These are phyloP conservation scores for Sarcomyxa edulis DNA, from an alignment of 768 basidiomycete species.

Conservation along the genomic window DNA sequence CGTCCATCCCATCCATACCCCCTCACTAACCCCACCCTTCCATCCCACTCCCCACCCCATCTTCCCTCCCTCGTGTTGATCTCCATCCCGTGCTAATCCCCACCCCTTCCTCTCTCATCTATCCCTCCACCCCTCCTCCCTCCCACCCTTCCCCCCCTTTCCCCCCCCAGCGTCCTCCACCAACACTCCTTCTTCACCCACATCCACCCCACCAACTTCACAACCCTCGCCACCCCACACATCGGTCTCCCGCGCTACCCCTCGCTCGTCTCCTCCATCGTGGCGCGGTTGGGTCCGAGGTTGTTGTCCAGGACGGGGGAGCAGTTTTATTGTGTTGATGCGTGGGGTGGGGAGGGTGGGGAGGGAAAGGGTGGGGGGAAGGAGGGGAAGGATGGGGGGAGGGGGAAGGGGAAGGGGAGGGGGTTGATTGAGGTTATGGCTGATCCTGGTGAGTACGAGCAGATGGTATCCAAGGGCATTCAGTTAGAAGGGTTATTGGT, in stretches of 20 bases:
- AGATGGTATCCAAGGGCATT: not conserved
- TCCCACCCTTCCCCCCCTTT: not conserved
- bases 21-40: too few relatives aligned
- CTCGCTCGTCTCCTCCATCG: conserved; percentile 50
- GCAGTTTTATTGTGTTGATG: conserved; percentile 71
- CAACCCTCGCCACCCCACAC: conserved; percentile 80
- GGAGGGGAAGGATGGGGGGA: too few relatives aligned
- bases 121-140: conserved; percentile 11
- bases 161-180: conserved; percentile 45
- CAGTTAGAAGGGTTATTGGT: not conserved
- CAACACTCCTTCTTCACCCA: conserved; percentile 68
- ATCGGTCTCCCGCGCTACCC: conserved; percentile 67
- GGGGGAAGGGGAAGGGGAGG: conserved; percentile 55
- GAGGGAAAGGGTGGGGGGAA: too few relatives aligned
- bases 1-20: not conserved
- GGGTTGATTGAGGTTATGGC: conserved; percentile 74
- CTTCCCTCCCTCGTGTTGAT: too few relatives aligned
- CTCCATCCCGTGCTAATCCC: too few relatives aligned
- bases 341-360: conserved; percentile 62
- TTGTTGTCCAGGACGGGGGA: conserved; percentile 77
- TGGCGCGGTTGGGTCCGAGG: conserved; percentile 55
- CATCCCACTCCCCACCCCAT: too few relatives aligned
- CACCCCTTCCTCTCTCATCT: too few relatives aligned
- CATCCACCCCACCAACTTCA: conserved; percentile 74
- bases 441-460: conserved; percentile 64